A percentile compares a stretch with the other conserved stretches of the same genome.
Evolutionary conservation across 208 protist genomes (phyloP).

Genomic region (Trypanosoma cruzi): DNA sequence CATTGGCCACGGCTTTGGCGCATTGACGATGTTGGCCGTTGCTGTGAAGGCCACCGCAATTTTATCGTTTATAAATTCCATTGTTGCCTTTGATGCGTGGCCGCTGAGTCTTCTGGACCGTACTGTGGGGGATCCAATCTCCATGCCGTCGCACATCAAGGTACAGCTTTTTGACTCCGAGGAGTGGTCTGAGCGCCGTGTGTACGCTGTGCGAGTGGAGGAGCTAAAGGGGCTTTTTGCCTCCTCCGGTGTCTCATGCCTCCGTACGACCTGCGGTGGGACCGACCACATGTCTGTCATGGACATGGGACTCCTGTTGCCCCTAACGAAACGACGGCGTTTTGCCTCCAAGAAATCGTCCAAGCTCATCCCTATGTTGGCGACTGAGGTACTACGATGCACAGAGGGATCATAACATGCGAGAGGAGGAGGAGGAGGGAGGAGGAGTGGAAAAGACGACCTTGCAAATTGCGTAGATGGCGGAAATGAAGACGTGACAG

Average conservation of each 20-base stretch:
- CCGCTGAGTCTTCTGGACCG: background rate
- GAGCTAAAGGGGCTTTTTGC: conserved; percentile 5
- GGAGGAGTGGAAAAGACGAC: too few relatives aligned
- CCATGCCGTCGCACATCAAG: background rate
- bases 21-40: conserved; percentile 20
- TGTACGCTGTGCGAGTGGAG: background rate
- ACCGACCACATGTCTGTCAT: conserved; percentile 22
- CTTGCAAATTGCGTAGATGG: too few relatives aligned
- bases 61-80: background rate
- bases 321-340: conserved; percentile 6
- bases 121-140: background rate
- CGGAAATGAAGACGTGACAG: too few relatives aligned
- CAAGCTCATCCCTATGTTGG: conserved; percentile 18
- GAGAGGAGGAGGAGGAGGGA: too few relatives aligned
- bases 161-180: conserved; percentile 23
- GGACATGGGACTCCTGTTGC: conserved; percentile 23
- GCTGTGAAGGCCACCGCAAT: background rate
- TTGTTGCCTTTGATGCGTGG: conserved; percentile 17
- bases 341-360: conserved; percentile 23
- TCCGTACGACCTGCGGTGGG: background rate
- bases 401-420: background rate
- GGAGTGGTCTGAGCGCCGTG: conserved; percentile 12
- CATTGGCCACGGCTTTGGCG: conserved; percentile 26
- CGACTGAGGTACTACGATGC: conserved; percentile 22
- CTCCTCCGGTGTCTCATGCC: conserved; percentile 3